phyloP scores from a whole-genome alignment of 495 filamentous ascomycete species.

The Penicillium crystallinum region DNA sequence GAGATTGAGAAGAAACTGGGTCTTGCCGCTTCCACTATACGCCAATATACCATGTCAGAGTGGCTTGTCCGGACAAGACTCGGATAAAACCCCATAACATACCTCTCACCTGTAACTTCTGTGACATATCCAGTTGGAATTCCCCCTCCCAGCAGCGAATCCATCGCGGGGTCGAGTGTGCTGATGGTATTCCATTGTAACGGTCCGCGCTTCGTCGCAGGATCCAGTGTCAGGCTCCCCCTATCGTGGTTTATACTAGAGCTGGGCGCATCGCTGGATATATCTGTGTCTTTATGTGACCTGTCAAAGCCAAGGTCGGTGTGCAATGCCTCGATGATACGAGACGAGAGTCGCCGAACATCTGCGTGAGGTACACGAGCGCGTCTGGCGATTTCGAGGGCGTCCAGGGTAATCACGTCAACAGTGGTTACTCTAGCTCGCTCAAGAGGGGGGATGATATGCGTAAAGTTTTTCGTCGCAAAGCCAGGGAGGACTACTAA shows the following conservation, averaged over 20 bases:
- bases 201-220: slow-evolving; percentile 28
- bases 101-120: slow-evolving; percentile 90
- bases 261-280: slow-evolving; percentile 12
- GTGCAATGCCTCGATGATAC: slow-evolving; percentile 63
- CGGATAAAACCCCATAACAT: slow-evolving; percentile 3
- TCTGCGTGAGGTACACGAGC: slow-evolving; percentile 77
- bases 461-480: slow-evolving; percentile 57
- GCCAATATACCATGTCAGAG: slow-evolving; percentile 16
- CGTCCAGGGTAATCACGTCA: slow-evolving; percentile 82
- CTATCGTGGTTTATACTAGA: slow-evolving; percentile 24
- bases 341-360: slow-evolving; percentile 61
- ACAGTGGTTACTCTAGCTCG: slow-evolving; percentile 65
- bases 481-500: slow-evolving; percentile 76
- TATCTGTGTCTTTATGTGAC: slow-evolving; percentile 9
- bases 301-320: slow-evolving; percentile 51
- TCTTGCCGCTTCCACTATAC: slow-evolving; percentile 82
- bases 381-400: slow-evolving; percentile 77
- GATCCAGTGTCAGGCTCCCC: slow-evolving; percentile 10
- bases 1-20: slow-evolving; percentile 86
- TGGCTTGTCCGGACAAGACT: not conserved
- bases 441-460: slow-evolving; percentile 77
- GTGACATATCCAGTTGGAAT: slow-evolving; percentile 77
- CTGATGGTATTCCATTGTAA: slow-evolving; percentile 62
- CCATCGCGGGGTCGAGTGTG: slow-evolving; percentile 69
- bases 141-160: slow-evolving; percentile 77